These are phyloP conservation scores for Stromatinia cepivora DNA, from an alignment of 2,329 filamentous ascomycete species.

Conservation along the genomic window DNA sequence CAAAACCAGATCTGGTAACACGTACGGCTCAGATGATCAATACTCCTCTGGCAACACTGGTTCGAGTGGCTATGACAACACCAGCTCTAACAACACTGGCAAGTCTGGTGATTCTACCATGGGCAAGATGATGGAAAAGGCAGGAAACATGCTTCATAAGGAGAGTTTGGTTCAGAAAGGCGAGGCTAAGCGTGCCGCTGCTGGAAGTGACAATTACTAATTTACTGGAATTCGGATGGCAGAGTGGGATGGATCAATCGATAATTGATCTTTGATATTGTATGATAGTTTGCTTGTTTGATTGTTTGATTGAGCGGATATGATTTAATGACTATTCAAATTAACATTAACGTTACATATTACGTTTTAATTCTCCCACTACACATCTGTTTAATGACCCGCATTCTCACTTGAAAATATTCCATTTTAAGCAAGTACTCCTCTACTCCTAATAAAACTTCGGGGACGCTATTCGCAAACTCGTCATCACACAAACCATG, in stretches of 20 bases:
- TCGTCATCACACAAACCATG: not conserved
- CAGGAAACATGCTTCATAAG: constrained; percentile 51
- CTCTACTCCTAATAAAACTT: not conserved
- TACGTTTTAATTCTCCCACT: too few relatives aligned
- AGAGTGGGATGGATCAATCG: not conserved
- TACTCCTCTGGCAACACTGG: constrained; percentile 28
- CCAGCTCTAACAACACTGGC: constrained; percentile 30
- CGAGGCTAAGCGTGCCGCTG: constrained; percentile 49
- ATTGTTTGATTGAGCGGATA: not conserved
- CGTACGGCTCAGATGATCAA: constrained; percentile 27
- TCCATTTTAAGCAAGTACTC: too few relatives aligned
- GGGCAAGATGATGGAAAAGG: constrained; percentile 61
- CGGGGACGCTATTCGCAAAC: not conserved
- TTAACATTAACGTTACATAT: not conserved
- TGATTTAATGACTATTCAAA: constrained; percentile 8
- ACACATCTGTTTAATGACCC: not conserved
- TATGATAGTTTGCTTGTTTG: not conserved
- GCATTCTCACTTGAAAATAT: not conserved
- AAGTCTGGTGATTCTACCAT: constrained; percentile 41
- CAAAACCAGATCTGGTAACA: constrained; percentile 23
- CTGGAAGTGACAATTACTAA: constrained; percentile 31
- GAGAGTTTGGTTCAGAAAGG: constrained; percentile 52
- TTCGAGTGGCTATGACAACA: constrained; percentile 26
- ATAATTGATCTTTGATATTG: not conserved
- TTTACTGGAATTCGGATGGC: not conserved